These are phyloP conservation scores for Hypericum perforatum DNA, from an alignment of 345 rosid species.

Conservation along the genomic window DNA sequence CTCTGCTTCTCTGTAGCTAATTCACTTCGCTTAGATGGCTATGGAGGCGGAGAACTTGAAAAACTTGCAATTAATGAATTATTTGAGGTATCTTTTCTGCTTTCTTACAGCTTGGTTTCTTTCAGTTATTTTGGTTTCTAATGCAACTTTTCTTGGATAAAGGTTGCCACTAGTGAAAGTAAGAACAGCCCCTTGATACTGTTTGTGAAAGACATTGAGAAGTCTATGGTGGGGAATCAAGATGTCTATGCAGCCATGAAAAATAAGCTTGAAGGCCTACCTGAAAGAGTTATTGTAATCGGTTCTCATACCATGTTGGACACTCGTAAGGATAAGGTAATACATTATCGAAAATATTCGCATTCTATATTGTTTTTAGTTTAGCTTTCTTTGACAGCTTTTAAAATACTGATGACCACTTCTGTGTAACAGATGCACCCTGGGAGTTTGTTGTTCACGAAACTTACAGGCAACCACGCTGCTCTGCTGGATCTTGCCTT, in stretches of 20 bases:
- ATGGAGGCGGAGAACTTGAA: conserved; percentile 75
- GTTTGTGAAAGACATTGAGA: conserved; percentile 88
- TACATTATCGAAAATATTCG: conserved; percentile 1
- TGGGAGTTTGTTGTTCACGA: conserved; percentile 84
- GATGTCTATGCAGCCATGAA: conserved; percentile 57
- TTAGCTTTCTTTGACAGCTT: no score
- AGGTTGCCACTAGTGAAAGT: conserved; percentile 71
- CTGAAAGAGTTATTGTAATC: conserved; percentile 65
- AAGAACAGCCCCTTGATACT: conserved; percentile 62
- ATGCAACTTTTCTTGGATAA: conserved; percentile 11
- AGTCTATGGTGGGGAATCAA: conserved; percentile 60
- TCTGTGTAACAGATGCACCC: conserved; percentile 66
- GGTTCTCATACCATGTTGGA: conserved; percentile 91
- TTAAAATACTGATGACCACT: no score
- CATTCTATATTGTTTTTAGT: not conserved
- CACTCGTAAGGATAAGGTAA: conserved; percentile 90
- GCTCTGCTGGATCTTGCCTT: conserved; percentile 87
- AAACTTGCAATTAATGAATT: conserved; percentile 73
- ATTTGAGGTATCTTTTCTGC: conserved; percentile 58
- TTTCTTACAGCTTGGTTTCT: conserved; percentile 3
- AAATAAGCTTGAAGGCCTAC: conserved; percentile 71
- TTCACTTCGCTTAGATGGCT: conserved; percentile 71
- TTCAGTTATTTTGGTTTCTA: not conserved
- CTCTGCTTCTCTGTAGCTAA: conserved; percentile 35
- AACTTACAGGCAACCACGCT: conserved; percentile 89